Percentiles rank a stretch among this genome's conserved stretches.
phyloP scores from a whole-genome alignment of 179 eudicot species.

The Camellia oleifera region DNA sequence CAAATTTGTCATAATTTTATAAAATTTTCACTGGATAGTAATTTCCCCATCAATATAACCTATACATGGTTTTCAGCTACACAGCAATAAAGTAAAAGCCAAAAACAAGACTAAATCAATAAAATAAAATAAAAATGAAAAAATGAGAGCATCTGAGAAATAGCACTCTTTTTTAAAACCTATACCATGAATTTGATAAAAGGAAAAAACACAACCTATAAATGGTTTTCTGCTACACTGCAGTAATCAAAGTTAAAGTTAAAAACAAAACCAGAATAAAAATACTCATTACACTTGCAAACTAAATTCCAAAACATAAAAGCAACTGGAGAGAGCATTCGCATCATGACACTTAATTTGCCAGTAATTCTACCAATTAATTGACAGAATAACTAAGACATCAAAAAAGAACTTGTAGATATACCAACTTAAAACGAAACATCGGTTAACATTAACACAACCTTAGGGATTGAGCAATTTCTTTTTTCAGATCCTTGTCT shows the following conservation, averaged over 20 bases:
- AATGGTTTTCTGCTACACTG: background rate
- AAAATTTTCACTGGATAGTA: no score
- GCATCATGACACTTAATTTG: background rate
- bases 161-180: background rate
- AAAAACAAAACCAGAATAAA: background rate
- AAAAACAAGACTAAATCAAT: background rate
- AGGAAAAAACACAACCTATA: background rate
- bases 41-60: no score
- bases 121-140: no score
- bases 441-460: slow-evolving; percentile 24
- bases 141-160: background rate
- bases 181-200: background rate
- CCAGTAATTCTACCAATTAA: background rate
- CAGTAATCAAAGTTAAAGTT: background rate
- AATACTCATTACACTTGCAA: background rate
- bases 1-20: no score
- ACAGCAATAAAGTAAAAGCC: no score
- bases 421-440: background rate
- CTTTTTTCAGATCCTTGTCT: slow-evolving; percentile 72
- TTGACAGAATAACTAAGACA: slow-evolving; percentile 1
- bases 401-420: slow-evolving; percentile 2
- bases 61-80: no score
- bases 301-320: background rate
- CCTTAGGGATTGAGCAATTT: slow-evolving; percentile 68
- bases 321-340: background rate